Evolutionary conservation across 768 basidiomycete genomes (phyloP).

Genomic region (Pluteus cervinus): DNA sequence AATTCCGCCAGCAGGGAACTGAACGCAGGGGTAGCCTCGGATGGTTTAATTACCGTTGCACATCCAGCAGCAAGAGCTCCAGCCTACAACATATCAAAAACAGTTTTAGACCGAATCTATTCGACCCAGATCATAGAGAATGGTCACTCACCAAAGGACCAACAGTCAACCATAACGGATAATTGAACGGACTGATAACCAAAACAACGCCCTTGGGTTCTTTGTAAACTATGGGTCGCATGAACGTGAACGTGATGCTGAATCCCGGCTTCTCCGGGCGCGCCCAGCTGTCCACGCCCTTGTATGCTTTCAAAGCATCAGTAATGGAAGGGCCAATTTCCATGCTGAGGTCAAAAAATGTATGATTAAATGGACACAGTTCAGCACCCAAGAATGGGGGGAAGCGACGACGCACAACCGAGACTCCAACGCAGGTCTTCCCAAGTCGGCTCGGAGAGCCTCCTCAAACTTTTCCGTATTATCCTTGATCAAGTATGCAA

Average conservation of each 20-base stretch:
- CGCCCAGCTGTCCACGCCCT: slow-evolving; percentile 70
- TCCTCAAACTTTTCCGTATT: slow-evolving; percentile 56
- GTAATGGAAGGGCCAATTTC: slow-evolving; percentile 51
- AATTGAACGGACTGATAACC: slow-evolving; percentile 72
- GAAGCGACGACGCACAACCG: slow-evolving; percentile 31
- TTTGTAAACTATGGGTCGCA: slow-evolving; percentile 62
- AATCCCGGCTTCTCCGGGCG: slow-evolving; percentile 56
- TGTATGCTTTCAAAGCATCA: slow-evolving; percentile 48
- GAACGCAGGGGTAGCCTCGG: slow-evolving; percentile 56
- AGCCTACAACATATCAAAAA: slow-evolving; percentile 24
- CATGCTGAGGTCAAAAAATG: slow-evolving; percentile 31
- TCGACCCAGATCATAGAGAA: no score
- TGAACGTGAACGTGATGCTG: slow-evolving; percentile 45
- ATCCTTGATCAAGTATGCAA: slow-evolving; percentile 71
- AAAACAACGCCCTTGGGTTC: slow-evolving; percentile 74
- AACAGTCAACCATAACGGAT: slow-evolving; percentile 56
- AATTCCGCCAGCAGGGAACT: slow-evolving; percentile 60
- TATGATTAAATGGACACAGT: background rate
- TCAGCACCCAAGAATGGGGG: background rate
- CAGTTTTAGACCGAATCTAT: no score
- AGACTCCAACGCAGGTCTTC: slow-evolving; percentile 54
- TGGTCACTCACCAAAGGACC: slow-evolving; percentile 53
- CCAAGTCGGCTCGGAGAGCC: slow-evolving; percentile 56
- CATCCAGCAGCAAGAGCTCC: slow-evolving; percentile 81
- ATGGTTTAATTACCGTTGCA: slow-evolving; percentile 67